Evolutionary conservation across 768 basidiomycete species (phyloP).

Genomic region (Kwoniella dendrophila): DNA sequence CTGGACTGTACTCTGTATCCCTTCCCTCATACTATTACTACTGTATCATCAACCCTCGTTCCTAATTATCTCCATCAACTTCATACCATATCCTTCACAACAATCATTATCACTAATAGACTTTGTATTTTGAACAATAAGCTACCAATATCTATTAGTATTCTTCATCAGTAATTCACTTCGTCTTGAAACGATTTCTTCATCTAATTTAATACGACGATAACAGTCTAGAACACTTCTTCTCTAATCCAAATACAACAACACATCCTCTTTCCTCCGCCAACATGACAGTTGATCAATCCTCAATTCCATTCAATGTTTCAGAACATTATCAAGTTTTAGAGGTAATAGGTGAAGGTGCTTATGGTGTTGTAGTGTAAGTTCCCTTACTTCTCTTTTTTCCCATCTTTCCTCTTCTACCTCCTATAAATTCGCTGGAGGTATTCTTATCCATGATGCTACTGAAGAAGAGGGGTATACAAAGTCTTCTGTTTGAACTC

Average conservation of each 20-base stretch:
- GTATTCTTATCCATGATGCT: too few relatives aligned
- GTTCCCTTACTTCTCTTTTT: conserved; percentile 9
- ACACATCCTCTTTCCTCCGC: background rate
- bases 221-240: background rate
- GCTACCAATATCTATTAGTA: too few relatives aligned
- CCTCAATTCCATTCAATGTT: conserved; percentile 39
- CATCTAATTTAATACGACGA: too few relatives aligned
- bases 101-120: background rate
- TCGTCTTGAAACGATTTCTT: too few relatives aligned
- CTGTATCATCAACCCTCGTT: background rate
- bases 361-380: conserved; percentile 78
- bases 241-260: background rate
- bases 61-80: background rate
- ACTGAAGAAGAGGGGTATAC: background rate
- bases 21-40: background rate
- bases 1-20: background rate
- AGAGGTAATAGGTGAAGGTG: conserved; percentile 90
- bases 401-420: background rate
- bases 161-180: background rate
- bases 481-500: background rate
- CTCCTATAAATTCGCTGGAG: too few relatives aligned
- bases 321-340: conserved; percentile 66
- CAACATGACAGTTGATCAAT: conserved; percentile 20
- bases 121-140: background rate
- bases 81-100: background rate